Conservation (phyloP, 2,329 filamentous ascomycete genomes). For the Fusarium heterosporum region DNA sequence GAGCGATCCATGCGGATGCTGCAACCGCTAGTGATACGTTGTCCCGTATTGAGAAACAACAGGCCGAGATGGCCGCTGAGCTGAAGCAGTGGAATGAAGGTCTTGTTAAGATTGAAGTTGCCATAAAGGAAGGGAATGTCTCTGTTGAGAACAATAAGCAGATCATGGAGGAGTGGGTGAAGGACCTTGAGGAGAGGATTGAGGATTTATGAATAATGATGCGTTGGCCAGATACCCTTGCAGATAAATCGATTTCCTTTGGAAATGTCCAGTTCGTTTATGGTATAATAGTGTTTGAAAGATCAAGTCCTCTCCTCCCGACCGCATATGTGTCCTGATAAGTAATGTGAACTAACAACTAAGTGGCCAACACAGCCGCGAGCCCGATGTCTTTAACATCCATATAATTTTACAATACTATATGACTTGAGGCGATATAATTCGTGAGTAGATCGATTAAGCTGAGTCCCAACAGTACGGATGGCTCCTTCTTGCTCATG, state of each 20-base stretch:
- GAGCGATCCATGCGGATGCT: slow-evolving; percentile 87
- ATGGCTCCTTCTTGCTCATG: not conserved
- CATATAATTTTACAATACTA: not conserved
- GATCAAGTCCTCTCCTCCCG: not conserved
- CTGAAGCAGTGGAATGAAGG: slow-evolving; percentile 88
- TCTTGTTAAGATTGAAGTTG: slow-evolving; percentile 80
- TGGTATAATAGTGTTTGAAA: not conserved
- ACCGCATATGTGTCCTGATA: too few species aligned
- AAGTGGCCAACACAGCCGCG: not conserved
- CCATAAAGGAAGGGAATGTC: slow-evolving; percentile 75
- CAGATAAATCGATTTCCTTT: slow-evolving; percentile 23
- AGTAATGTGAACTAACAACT: not conserved
- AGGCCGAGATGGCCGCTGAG: slow-evolving; percentile 84
- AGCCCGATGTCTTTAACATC: not conserved
- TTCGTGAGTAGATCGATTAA: not conserved
- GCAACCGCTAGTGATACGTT: slow-evolving; percentile 83
- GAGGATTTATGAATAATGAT: slow-evolving; percentile 62
- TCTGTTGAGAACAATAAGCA: slow-evolving; percentile 83
- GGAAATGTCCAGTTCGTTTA: not conserved
- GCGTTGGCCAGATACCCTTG: slow-evolving; percentile 50
- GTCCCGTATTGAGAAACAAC: slow-evolving; percentile 79
- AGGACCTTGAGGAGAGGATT: slow-evolving; percentile 83
- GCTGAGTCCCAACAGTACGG: not conserved
- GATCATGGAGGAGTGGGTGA: slow-evolving; percentile 89
- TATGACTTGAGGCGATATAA: not conserved